Evolutionary conservation across 1,284 basidiomycete species (phyloP), one percentile per base, ranked within the genome.

Genomic region (Blastosporella zonata): DNA sequence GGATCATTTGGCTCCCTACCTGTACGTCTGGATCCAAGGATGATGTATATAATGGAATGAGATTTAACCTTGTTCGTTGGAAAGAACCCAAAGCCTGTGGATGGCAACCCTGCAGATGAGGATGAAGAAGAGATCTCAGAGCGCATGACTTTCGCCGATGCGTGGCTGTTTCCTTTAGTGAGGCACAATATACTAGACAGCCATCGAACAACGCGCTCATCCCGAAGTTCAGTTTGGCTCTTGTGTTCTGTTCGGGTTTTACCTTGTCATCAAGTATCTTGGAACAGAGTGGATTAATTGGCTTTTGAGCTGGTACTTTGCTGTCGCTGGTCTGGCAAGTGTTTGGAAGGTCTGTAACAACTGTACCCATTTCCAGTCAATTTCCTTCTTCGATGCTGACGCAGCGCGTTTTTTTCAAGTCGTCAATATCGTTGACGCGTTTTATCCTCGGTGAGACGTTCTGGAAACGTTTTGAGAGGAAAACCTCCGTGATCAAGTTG

Each of bases 261-360:
- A 89, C 61, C 60, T 81, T 41, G 67, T 85, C 29, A 77, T 93
- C 56, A 85, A 84, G 62, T 94, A 87, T 63, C 67, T 91, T 36
- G 90, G 90, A 34, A 82, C 79, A 58, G 81, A 84, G 58, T 92
- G 90, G 86, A 84, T 97, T 55, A 92, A 92, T 63, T 81, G 75
- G 73, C 53, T 90, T 1, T 68, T 92, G 17, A 79, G 78, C n/a
- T 82, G 83, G 72, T 93, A 93, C 62, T 92, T 92, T 56, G 74
- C 81, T 13, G 20, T 85, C 12, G 73, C 75, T 4, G 85, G 85
- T 0, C 69, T 84, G 9, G 79, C 74, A 8, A 82, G 80, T 55
- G 77, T 88, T n/a, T 84, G 83, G 78, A 82, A 81, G 72, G 88
- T 84, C 56, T 54, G 74, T 67, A 40, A n/a, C n/a, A n/a, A 10